Evolutionary conservation across 2,329 filamentous ascomycete genomes (phyloP).

Genomic region (Diaporthe helianthi): DNA sequence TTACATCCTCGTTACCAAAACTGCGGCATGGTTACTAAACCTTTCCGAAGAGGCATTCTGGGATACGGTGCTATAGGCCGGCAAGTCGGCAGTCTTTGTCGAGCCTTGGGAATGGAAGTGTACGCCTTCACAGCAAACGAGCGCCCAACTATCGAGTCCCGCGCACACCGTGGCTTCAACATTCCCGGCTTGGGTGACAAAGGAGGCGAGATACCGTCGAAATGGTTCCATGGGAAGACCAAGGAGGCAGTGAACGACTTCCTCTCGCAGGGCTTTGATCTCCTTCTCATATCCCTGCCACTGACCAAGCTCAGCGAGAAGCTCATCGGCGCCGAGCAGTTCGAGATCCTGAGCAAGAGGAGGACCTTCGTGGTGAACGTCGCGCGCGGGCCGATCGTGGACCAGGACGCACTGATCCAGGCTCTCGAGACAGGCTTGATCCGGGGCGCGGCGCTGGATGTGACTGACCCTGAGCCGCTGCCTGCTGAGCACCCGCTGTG

Average conservation of each 20-base stretch:
- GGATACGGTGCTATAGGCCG: constrained; percentile 54
- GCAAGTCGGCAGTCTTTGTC: constrained; percentile 54
- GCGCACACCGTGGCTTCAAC: constrained; percentile 64
- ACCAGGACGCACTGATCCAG: constrained; percentile 58
- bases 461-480: constrained; percentile 75
- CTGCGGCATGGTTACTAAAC: background rate
- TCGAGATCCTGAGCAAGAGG: constrained; percentile 46
- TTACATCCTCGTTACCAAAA: no score
- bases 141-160: constrained; percentile 63
- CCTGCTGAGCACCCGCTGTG: constrained; percentile 70
- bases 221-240: constrained; percentile 49
- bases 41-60: constrained; percentile 43
- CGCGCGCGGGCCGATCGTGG: constrained; percentile 56
- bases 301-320: constrained; percentile 46
- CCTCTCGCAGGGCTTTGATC: constrained; percentile 50
- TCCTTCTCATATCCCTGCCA: constrained; percentile 50
- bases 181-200: constrained; percentile 66
- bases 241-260: constrained; percentile 48
- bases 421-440: constrained; percentile 53
- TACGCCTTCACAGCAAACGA: constrained; percentile 71
- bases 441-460: constrained; percentile 70
- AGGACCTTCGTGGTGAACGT: constrained; percentile 71
- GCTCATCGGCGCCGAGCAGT: constrained; percentile 53
- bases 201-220: constrained; percentile 47
- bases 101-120: constrained; percentile 69